These are phyloP conservation scores for Fusarium camptoceras DNA, from an alignment of 2,329 filamentous ascomycete genomes.

Conservation along the genomic window DNA sequence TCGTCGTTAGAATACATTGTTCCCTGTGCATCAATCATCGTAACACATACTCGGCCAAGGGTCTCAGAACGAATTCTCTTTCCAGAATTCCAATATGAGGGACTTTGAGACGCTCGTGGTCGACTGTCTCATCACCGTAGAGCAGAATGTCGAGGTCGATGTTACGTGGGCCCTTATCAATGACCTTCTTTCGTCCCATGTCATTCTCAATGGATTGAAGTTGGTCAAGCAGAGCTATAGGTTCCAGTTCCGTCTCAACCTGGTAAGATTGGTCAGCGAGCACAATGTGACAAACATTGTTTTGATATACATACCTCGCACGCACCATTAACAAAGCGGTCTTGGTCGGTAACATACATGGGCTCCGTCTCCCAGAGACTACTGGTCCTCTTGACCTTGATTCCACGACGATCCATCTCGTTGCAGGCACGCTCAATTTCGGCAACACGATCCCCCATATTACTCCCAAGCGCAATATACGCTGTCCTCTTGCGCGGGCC, in stretches of 20 bases:
- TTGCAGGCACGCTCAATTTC: constrained; percentile 88
- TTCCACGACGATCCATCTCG: constrained; percentile 78
- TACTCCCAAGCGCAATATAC: constrained; percentile 92
- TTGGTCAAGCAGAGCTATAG: constrained; percentile 79
- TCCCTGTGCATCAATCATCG: neutral
- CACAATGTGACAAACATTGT: neutral
- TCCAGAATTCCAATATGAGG: constrained; percentile 89
- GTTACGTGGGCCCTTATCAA: constrained; percentile 94
- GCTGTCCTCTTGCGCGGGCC: constrained; percentile 61
- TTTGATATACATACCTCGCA: constrained; percentile 76
- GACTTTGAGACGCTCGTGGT: constrained; percentile 79
- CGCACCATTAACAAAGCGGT: constrained; percentile 88
- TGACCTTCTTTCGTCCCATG: constrained; percentile 82
- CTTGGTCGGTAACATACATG: constrained; percentile 95
- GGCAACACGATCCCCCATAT: constrained; percentile 84
- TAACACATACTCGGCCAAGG: constrained; percentile 77
- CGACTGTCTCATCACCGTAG: constrained; percentile 75
- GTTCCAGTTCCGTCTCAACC: constrained; percentile 83
- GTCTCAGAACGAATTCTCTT: constrained; percentile 91
- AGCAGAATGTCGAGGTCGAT: constrained; percentile 95
- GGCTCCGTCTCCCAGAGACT: constrained; percentile 93
- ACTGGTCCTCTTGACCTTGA: constrained; percentile 83
- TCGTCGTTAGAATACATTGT: constrained; percentile 4
- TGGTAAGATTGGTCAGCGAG: constrained; percentile 52
- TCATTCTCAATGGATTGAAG: constrained; percentile 86